These are phyloP conservation scores for Halenospora varia DNA, from an alignment of 495 filamentous ascomycete species.

Conservation along the genomic window DNA sequence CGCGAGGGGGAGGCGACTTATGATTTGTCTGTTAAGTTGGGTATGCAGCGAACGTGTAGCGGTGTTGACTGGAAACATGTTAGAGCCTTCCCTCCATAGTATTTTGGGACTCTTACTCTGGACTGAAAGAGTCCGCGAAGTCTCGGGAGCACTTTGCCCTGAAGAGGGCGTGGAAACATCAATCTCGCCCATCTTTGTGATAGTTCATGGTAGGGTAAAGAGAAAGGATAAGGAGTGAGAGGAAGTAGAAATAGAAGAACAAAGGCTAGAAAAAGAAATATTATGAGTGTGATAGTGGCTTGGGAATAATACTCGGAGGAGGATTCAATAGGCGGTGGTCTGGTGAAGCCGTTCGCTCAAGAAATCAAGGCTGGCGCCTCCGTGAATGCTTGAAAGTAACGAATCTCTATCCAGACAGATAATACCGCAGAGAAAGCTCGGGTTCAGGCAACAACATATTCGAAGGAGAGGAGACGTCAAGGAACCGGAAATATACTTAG, in stretches of 20 bases:
- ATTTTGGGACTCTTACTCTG: slow-evolving; percentile 7
- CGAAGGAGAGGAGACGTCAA: too few species aligned
- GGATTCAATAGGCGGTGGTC: not conserved
- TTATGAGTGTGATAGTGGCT: not conserved
- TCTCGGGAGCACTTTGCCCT: slow-evolving; percentile 1
- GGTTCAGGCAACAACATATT: too few species aligned
- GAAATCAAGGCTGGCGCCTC: too few species aligned
- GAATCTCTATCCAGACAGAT: too few species aligned
- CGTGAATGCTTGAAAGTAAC: too few species aligned
- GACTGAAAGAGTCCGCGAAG: slow-evolving; percentile 11
- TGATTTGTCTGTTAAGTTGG: slow-evolving; percentile 44
- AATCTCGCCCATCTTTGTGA: slow-evolving; percentile 1
- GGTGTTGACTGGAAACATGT: slow-evolving; percentile 18
- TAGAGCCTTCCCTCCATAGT: not conserved
- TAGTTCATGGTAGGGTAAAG: not conserved
- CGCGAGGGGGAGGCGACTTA: slow-evolving; percentile 38
- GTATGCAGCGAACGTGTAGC: slow-evolving; percentile 36
- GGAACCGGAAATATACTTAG: too few species aligned
- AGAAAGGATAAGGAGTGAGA: not conserved
- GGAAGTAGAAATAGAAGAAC: not conserved
- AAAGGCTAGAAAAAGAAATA: not conserved
- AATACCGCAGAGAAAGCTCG: too few species aligned
- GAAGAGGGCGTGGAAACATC: slow-evolving; percentile 15
- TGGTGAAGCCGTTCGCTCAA: not conserved
- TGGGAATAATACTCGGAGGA: not conserved